phyloP scores from a whole-genome alignment of 2,329 filamentous ascomycete species.

The Penicillium occitanis region DNA sequence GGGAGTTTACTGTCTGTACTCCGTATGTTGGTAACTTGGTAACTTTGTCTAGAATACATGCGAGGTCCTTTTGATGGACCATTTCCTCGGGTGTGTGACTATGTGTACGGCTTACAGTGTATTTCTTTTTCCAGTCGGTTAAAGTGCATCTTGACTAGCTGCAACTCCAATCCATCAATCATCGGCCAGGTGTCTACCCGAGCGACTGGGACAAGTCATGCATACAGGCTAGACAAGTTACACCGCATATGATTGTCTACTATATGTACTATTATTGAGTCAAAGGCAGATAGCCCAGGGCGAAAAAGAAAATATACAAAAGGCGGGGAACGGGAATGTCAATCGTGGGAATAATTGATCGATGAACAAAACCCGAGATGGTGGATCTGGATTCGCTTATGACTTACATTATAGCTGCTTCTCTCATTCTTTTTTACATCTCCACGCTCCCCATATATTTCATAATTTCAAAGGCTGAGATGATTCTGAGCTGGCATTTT shows the following conservation, averaged over 20 bases:
- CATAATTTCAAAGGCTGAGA: neutral
- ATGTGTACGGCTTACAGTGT: neutral
- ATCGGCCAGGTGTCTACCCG: constrained; percentile 10
- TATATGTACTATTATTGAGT: neutral
- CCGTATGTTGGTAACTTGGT: neutral
- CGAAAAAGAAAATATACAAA: neutral
- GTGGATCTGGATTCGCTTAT: neutral
- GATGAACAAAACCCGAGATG: neutral
- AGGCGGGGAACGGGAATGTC: neutral
- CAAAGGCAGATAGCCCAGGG: neutral
- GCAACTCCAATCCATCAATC: constrained; percentile 3
- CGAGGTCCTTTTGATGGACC: neutral
- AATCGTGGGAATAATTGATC: neutral
- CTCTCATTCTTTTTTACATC: neutral
- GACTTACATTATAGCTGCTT: neutral
- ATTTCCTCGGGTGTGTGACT: neutral
- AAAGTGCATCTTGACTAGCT: neutral
- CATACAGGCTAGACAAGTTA: constrained; percentile 12
- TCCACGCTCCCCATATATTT: neutral
- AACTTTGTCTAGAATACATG: neutral
- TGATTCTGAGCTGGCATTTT: constrained; percentile 8
- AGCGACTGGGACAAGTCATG: constrained; percentile 18
- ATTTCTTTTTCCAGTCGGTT: neutral
- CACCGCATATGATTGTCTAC: constrained; percentile 2
- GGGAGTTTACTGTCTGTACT: neutral